Base-by-base conservation (phyloP, 2,329 filamentous ascomycete genomes). In the Leptographium lundbergii region DNA sequence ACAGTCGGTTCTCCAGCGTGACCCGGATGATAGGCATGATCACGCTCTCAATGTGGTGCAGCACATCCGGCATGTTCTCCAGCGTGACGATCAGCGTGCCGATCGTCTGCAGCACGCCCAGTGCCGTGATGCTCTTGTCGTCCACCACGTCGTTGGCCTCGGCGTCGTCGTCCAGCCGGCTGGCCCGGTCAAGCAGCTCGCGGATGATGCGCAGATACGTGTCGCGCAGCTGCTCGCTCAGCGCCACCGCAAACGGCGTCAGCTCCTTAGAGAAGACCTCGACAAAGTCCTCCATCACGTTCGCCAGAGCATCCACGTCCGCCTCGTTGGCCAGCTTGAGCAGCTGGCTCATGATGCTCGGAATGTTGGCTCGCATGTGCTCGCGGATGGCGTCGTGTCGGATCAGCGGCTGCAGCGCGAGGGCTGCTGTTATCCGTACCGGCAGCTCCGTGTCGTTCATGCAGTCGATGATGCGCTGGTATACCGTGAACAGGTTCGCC, bases 251-350 rank as follows among this genome's bases (percentile, higher is more conserved):
- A 67, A 99, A 99, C 3, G 94, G 94, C 6, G 94, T 97, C 54
- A 99, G 81, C 71, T 99, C 94, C 3, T 90, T 82, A n/a, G 94
- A 92, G 69, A 99, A 99, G 2, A 97, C 91, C 72, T 99, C 94
- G 53, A 99, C 94, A 69, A 99, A 99, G 69, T 99, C 94, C 73
- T 99, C 94, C 94, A 99, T 99, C 47, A 99, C 94, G 68, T 97
- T 97, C 25, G 94, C 92, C 48, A 99, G 79, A 6, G 94, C 91
- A 72, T 99, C 94, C 54, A 99, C 92, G 69, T 99, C 94, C 60
- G 95, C 94, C 73, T 99, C 94, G 69, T 99, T 99, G 32, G 94
- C 92, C 60, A 99, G 78, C 75, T 97, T 97, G 58, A 99, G 80
- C 17, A 99, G 81, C 73, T 99, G 92, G 74, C 97, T 95, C 94